Base-by-base conservation (phyloP, 2,329 filamentous ascomycete species). In the Fusarium nisikadoi region DNA sequence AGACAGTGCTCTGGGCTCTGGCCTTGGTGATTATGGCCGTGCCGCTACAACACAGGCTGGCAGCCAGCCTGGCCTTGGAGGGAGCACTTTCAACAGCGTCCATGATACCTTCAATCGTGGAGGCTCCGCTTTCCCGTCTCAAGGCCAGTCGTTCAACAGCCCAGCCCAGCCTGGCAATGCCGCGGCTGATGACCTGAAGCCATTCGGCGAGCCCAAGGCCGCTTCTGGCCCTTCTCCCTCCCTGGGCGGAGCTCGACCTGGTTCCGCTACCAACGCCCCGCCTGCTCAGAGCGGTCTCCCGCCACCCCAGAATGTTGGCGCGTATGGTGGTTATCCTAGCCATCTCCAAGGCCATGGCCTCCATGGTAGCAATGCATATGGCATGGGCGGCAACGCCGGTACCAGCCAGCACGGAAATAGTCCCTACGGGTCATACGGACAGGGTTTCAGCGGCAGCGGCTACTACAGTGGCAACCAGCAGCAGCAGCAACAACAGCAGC, bases 41-140 rank as follows among this genome's bases (percentile, higher is more conserved):
- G 82, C 83, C 56, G 85, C 81, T 16, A 84, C 86, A 14, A 83
- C 79, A 41, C 87, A 89, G 78, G 83, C 85, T 27, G 85, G 79
- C 27, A 84, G 81, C 67, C 87, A 87, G 75, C 84, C 84, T 25
- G 84, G 84, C 42, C 84, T 89, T 16, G 86, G 83, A 57, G 83
- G 82, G 61, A 84, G 83, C 74, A 84, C 85, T 68, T 89, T 88
- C 56, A 85, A 86, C 19, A 85, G 84, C 45, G 83, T 85, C 27
- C 87, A 90, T 70, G 88, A 90, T 74, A 84, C 84, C 58, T 90
- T 89, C 70, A 83, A 83, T 41, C 87, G 88, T 61, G 84, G 85
- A 31, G 83, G 84, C 16, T 86, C 86, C 2, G 83, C 82, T 6
- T 90, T 88, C 81, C 87, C 88, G 76, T 85, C 86, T 19, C 88